Base-by-base conservation (phyloP, 2,329 filamentous ascomycete genomes). In the Mycogone perniciosa region DNA sequence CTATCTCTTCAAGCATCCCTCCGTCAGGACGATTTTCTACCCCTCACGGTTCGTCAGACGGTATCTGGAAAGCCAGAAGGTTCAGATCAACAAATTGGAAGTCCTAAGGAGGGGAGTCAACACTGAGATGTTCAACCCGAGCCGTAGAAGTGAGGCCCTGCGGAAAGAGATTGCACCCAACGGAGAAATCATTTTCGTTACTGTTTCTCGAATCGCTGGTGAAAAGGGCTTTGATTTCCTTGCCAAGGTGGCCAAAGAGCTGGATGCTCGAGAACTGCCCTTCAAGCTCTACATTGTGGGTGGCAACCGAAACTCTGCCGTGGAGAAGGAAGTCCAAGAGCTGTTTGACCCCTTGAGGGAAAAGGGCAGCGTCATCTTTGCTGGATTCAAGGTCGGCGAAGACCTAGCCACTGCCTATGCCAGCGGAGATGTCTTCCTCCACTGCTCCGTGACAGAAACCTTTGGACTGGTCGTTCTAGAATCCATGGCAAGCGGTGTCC, bases 181-280 rank as follows among this genome's bases (percentile, higher is more conserved):
- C 46, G 79, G 78, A 37, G 82, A 87, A 62, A 71, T 83, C 54
- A 78, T 88, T 42, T 75, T 88, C 29, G 73, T 85, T 48, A 85
- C 79, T 33, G 82, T 87, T 7, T 83, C 82, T 4, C 77, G 84
- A 31, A 71, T 88, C 27, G 84, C 84, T 0, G 82, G 81, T 2
- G 85, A 88, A 62, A 88, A 88, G 61, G 84, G 84, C 0, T 87
- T 86, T 59, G 79, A 80, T 42, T 88, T 87, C 59, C 71, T 88
- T 27, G 79, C 83, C 4, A 66, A 76, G 46, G 80, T 72, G 1
- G 77, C 76, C 9, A 69, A 68, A 38, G 72, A 74, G 52, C 68
- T 88, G n/a, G 76, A 79, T 38, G 70, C 71, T 8, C 72, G 73
- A 8, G 76, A 76, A 1, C 64, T 86, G 10, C 63, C 71, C 7